Base-by-base conservation (phyloP, 1,284 basidiomycete genomes). In the Mrakiaceae sp. region DNA sequence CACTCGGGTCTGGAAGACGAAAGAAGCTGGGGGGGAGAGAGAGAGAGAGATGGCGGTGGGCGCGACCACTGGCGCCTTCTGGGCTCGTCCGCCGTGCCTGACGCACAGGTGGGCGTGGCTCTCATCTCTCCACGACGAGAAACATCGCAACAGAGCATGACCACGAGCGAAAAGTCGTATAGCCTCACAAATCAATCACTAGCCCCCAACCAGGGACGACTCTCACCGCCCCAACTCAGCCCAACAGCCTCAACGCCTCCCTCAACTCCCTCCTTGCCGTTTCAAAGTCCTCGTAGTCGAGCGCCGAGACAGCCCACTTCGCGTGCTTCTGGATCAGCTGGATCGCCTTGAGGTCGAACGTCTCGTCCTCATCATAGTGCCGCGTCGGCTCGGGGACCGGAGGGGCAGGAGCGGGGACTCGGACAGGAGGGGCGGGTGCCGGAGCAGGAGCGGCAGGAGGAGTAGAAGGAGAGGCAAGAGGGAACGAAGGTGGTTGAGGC, bases 241-340 rank as follows among this genome's bases (percentile, higher is more conserved):
- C 64, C 12, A 66, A 43, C 54, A 66, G 12, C 43, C 60, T 61
- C 40, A 66, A 52, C 11, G 64, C 64, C 53, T 66, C 64, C n/a
- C 7, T 57, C 64, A 66, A 43, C 55, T 66, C 64, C 40, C 42
- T 62, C 44, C 59, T 61, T 8, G 64, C 64, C 43, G 64, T 66
- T 39, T 87, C 87, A 12, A 81, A 80, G 74, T 97, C 93, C 72
- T 96, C 93, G 73, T 92, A 97, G 72, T 96, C 90, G 65, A 97
- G 78, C 16, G 93, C 84, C 27, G 88, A 91, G 67, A 95, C 90
- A 6, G 93, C 93, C 77, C 87, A 95, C 63, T 83, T 82, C 71
- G 90, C 91, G 71, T 94, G 91, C 73, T 90, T 94, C 79, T 96
- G 91, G 40, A 83, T 83, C 70, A 85, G 84, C 43, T 85, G 80